Percentiles rank a stretch among this genome's conserved stretches.
Conservation (phyloP, 208 protist genomes). For the Leishmania major region DNA sequence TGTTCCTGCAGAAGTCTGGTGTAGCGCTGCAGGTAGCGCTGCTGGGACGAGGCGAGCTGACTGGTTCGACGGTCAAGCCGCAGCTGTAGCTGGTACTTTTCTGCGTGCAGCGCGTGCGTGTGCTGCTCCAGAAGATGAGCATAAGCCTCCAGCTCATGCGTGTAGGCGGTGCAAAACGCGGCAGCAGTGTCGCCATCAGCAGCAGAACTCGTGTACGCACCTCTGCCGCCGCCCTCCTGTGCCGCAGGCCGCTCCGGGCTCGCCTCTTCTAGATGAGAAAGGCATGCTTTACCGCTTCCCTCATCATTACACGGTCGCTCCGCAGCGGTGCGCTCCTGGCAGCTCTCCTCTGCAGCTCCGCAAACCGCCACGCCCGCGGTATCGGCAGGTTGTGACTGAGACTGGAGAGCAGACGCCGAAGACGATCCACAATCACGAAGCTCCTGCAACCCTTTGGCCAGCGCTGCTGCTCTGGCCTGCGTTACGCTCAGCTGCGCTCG, state of each 20-base stretch:
- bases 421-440: not conserved
- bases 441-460: constrained; percentile 10
- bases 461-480: constrained; percentile 11
- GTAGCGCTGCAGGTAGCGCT: constrained; percentile 22
- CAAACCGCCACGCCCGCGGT: not conserved
- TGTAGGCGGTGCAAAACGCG: constrained; percentile 6
- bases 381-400: not conserved
- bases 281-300: not conserved
- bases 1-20: constrained; percentile 16
- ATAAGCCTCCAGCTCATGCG: constrained; percentile 16
- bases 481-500: constrained; percentile 15
- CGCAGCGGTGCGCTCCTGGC: not conserved
- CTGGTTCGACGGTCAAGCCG: constrained; percentile 18
- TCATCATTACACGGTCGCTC: not conserved
- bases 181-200: not conserved
- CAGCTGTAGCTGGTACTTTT: constrained; percentile 27
- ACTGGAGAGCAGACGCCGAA: not conserved
- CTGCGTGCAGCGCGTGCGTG: constrained; percentile 12
- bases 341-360: not conserved
- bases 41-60: constrained; percentile 17
- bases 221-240: not conserved
- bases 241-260: not conserved
- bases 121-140: constrained; percentile 10
- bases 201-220: not conserved
- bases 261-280: not conserved